Percentiles rank a stretch among this genome's conserved stretches.
Evolutionary conservation across 768 basidiomycete genomes (phyloP).

Genomic region (Naganishia onofrii): DNA sequence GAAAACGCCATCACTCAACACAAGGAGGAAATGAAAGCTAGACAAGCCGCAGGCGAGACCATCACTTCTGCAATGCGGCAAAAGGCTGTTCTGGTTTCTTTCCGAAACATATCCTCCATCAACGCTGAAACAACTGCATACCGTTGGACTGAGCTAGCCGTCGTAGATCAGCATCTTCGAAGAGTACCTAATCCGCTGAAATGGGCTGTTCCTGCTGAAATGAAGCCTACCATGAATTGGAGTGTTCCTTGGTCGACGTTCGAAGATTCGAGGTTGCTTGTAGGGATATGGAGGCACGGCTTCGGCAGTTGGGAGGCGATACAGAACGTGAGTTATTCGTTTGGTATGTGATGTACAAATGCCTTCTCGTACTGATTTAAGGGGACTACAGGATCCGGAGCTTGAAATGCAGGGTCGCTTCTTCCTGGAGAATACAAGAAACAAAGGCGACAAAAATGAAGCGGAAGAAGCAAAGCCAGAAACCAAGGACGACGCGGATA

Average conservation of each 20-base stretch:
- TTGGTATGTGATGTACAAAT: background rate
- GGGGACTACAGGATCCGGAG: conserved; percentile 62
- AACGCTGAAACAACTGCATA: conserved; percentile 97
- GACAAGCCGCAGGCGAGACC: conserved; percentile 77
- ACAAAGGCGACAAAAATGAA: conserved; percentile 61
- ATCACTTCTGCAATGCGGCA: conserved; percentile 90
- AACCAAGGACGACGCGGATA: conserved; percentile 30
- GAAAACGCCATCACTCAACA: conserved; percentile 77
- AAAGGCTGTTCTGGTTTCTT: conserved; percentile 91
- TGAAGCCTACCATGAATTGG: conserved; percentile 93
- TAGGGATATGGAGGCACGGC: conserved; percentile 88
- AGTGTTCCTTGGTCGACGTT: conserved; percentile 88
- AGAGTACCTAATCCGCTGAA: conserved; percentile 62
- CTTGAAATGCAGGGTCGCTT: conserved; percentile 87
- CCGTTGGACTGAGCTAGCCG: conserved; percentile 79
- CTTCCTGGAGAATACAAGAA: conserved; percentile 96
- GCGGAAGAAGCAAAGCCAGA: conserved; percentile 27
- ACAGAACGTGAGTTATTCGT: conserved; percentile 55
- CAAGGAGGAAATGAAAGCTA: conserved; percentile 72
- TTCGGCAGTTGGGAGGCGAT: conserved; percentile 98
- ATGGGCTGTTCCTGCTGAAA: conserved; percentile 87
- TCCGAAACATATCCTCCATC: conserved; percentile 83
- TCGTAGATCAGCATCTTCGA: conserved; percentile 74
- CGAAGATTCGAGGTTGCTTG: conserved; percentile 90
- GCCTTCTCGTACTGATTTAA: background rate